A percentile compares a stretch with the other conserved stretches of the same genome.
phyloP scores from a whole-genome alignment of 192 early-diverging fungal species.

The Entomortierella parvispora region DNA sequence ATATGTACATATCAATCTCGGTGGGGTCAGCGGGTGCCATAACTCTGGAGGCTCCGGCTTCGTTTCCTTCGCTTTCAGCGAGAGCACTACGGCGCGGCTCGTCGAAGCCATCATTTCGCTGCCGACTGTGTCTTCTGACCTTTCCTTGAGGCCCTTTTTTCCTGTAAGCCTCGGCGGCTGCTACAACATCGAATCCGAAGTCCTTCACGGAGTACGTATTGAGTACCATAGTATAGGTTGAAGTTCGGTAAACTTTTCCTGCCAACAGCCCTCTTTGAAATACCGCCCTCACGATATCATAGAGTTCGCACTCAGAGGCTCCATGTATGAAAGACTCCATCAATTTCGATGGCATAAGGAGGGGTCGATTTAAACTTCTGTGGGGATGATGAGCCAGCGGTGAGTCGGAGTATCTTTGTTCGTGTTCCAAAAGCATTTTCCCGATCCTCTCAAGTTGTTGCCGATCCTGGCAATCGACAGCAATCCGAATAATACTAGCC shows the following conservation, averaged over 20 bases:
- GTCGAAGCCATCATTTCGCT: too few species aligned
- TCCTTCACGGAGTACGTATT: constrained; percentile 41
- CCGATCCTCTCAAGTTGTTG: constrained; percentile 29
- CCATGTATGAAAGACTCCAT: constrained; percentile 42
- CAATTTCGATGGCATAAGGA: constrained; percentile 10
- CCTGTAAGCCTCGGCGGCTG: background rate
- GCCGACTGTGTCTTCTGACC: too few species aligned
- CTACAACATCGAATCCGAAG: constrained; percentile 46
- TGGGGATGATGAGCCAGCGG: background rate
- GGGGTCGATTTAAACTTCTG: background rate
- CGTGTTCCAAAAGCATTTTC: constrained; percentile 17
- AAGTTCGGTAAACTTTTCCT: constrained; percentile 14
- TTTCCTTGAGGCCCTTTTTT: background rate
- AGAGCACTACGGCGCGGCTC: background rate
- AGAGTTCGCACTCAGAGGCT: constrained; percentile 24
- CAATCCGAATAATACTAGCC: constrained; percentile 16
- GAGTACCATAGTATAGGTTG: constrained; percentile 30
- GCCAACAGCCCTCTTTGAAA: constrained; percentile 29
- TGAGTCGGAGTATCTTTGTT: background rate
- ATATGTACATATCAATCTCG: constrained; percentile 27
- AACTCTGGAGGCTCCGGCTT: background rate
- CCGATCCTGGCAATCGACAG: constrained; percentile 6
- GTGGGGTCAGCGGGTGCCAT: constrained; percentile 28
- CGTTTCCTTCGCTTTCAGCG: background rate
- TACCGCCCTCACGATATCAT: constrained; percentile 35